Percentiles rank a stretch among this genome's conserved stretches.
Evolutionary conservation across 228 moss, liverwort and hornwort genomes (phyloP).

Genomic region (Sphagnum magellanicum): DNA sequence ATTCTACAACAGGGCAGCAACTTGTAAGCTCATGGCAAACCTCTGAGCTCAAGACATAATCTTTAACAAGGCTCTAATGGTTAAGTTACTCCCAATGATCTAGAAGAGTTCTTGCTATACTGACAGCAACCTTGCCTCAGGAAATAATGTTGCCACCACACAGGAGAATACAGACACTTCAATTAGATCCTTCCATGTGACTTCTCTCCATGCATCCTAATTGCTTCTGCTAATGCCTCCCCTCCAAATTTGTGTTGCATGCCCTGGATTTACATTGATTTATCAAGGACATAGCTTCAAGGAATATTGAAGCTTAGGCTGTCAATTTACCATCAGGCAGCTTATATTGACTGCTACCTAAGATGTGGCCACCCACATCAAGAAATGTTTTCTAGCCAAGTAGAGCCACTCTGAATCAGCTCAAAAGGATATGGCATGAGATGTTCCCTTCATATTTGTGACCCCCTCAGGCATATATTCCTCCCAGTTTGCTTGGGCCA

Average conservation of each 20-base stretch:
- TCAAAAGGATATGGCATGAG: conserved; percentile 70
- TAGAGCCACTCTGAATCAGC: conserved; percentile 44
- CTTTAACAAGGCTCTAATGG: too few species aligned
- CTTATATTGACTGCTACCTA: conserved; percentile 47
- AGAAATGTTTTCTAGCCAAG: conserved; percentile 61
- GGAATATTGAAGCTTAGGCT: conserved; percentile 35
- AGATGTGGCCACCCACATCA: conserved; percentile 83
- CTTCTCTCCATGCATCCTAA: too few species aligned
- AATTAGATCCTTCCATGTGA: too few species aligned
- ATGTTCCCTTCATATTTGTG: conserved; percentile 65
- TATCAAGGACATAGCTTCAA: conserved; percentile 28
- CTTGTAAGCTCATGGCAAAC: too few species aligned
- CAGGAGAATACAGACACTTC: conserved; percentile 12
- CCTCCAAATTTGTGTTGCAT: too few species aligned
- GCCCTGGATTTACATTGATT: too few species aligned
- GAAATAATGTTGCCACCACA: conserved; percentile 68
- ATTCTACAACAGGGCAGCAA: too few species aligned
- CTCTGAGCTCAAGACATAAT: too few species aligned
- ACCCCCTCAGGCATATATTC: conserved; percentile 50
- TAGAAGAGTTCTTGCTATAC: too few species aligned
- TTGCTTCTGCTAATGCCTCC: too few species aligned
- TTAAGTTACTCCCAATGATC: too few species aligned
- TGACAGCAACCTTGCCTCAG: too few species aligned
- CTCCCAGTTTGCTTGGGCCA: conserved; percentile 67
- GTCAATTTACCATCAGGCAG: conserved; percentile 51